Conservation (phyloP, 192 early-diverging fungal genomes). For the Piromyces finnis region DNA sequence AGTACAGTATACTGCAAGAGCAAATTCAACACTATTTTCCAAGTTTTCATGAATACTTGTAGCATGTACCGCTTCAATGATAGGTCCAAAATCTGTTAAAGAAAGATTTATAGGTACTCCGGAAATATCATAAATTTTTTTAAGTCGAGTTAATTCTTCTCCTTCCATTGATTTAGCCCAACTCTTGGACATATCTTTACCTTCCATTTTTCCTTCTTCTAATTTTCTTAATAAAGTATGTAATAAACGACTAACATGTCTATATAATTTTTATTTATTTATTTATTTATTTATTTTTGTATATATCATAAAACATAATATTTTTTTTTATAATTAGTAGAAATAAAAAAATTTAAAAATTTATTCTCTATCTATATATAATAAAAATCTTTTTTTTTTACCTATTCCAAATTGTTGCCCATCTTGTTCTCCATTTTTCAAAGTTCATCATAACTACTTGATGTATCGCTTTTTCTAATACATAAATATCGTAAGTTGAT, state of each 20-base stretch:
- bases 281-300: too few species aligned
- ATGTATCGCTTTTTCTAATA: slow-evolving; percentile 21
- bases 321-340: too few species aligned
- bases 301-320: too few species aligned
- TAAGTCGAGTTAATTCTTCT: background rate
- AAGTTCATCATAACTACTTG: slow-evolving; percentile 13
- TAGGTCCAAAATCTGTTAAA: slow-evolving; percentile 11
- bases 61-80: slow-evolving; percentile 10
- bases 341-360: too few species aligned
- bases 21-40: slow-evolving; percentile 19
- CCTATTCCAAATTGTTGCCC: slow-evolving; percentile 34
- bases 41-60: slow-evolving; percentile 9
- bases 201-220: slow-evolving; percentile 11
- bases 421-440: slow-evolving; percentile 22
- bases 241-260: slow-evolving; percentile 16
- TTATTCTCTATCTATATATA: too few species aligned
- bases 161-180: slow-evolving; percentile 1
- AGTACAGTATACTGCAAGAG: slow-evolving; percentile 13
- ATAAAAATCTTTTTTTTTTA: slow-evolving; percentile 1
- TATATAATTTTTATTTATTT: too few species aligned
- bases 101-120: slow-evolving; percentile 15
- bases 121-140: slow-evolving; percentile 13
- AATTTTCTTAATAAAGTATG: slow-evolving; percentile 13
- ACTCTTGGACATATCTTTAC: background rate
- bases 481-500: slow-evolving; percentile 4